These are phyloP conservation scores for Boletus rubescentipes DNA, from an alignment of 768 basidiomycete genomes.

Conservation along the genomic window DNA sequence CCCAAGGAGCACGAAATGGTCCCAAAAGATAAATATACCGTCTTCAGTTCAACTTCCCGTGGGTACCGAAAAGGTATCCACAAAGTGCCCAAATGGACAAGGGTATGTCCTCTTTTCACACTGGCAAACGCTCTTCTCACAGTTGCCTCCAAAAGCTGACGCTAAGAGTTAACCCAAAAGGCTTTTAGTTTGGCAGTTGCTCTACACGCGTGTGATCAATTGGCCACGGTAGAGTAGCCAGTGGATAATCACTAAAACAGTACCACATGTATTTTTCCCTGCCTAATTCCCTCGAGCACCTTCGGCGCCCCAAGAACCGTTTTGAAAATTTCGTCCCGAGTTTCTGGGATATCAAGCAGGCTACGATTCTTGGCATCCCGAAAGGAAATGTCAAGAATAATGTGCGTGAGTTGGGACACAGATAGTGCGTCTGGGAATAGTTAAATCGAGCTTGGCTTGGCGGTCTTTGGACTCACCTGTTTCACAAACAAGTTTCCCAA, in stretches of 20 bases:
- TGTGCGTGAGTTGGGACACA: slow-evolving; percentile 75
- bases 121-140: slow-evolving; percentile 1
- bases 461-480: slow-evolving; percentile 47
- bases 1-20: slow-evolving; percentile 95
- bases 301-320: slow-evolving; percentile 63
- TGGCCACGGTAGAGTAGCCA: background rate
- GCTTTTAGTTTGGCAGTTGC: slow-evolving; percentile 67
- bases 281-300: slow-evolving; percentile 60
- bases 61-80: slow-evolving; percentile 95
- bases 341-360: slow-evolving; percentile 82
- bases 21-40: slow-evolving; percentile 92
- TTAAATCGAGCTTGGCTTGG: slow-evolving; percentile 4
- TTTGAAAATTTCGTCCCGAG: slow-evolving; percentile 77
- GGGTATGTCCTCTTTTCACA: slow-evolving; percentile 49
- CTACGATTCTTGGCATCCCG: slow-evolving; percentile 74
- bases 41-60: slow-evolving; percentile 64
- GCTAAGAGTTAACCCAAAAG: slow-evolving; percentile 83
- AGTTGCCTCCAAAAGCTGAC: slow-evolving; percentile 57
- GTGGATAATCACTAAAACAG: slow-evolving; percentile 52
- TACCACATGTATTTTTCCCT: slow-evolving; percentile 78
- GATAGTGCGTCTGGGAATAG: slow-evolving; percentile 59
- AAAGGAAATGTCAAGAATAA: slow-evolving; percentile 76
- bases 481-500: slow-evolving; percentile 81
- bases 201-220: background rate
- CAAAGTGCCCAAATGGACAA: slow-evolving; percentile 96